phyloP scores from a whole-genome alignment of 2,329 filamentous ascomycete genomes.

The Cytospora piceicola region DNA sequence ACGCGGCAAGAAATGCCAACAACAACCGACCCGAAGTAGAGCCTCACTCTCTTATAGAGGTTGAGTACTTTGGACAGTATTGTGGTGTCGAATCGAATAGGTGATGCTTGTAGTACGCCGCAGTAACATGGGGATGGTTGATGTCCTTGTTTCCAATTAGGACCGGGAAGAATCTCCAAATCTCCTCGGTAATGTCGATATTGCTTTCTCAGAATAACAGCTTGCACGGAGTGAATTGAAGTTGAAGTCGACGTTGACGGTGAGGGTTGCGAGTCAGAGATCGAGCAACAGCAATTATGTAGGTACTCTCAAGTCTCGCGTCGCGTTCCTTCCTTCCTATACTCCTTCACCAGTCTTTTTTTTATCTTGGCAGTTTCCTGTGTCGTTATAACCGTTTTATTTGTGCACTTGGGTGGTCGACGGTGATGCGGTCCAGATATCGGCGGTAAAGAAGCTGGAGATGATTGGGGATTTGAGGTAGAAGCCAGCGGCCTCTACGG shows the following conservation, averaged over 20 bases:
- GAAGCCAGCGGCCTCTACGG: slow-evolving; percentile 28
- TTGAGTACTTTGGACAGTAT: neutral
- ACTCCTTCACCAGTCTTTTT: slow-evolving; percentile 2
- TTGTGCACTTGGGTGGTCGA: neutral
- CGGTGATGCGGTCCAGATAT: neutral
- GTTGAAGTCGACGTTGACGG: slow-evolving; percentile 6
- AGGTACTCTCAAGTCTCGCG: slow-evolving; percentile 19
- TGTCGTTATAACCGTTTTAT: slow-evolving; percentile 4
- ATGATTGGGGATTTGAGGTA: neutral
- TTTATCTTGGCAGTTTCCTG: slow-evolving; percentile 7
- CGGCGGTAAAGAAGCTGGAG: slow-evolving; percentile 7
- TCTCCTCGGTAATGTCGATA: neutral
- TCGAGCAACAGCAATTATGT: slow-evolving; percentile 6
- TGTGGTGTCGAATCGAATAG: slow-evolving; percentile 4
- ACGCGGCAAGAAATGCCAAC: slow-evolving; percentile 43
- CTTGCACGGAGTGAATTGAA: slow-evolving; percentile 13
- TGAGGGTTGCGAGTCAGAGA: slow-evolving; percentile 7
- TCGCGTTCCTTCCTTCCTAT: slow-evolving; percentile 3
- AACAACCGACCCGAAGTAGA: slow-evolving; percentile 22
- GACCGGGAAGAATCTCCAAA: neutral
- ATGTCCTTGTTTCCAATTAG: neutral
- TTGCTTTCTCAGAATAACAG: neutral
- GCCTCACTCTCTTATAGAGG: slow-evolving; percentile 7
- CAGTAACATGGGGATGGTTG: slow-evolving; percentile 23
- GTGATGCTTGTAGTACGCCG: slow-evolving; percentile 5